Conservation (phyloP, 1,139 yeast species). For the Protomyces gravidus region DNA sequence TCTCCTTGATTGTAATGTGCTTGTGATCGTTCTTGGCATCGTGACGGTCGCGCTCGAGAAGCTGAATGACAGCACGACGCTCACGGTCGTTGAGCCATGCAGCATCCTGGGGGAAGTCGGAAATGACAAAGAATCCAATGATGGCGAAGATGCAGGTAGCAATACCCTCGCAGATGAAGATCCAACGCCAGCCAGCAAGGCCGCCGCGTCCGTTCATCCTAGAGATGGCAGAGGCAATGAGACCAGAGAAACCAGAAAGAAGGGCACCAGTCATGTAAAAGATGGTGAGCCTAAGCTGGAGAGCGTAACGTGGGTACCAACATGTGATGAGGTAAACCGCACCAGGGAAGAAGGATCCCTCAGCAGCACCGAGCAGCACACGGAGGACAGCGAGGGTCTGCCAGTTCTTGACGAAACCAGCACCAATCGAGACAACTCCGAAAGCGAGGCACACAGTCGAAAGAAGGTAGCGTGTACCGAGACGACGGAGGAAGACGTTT, state of each 20-base stretch:
- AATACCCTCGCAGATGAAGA: conserved; percentile 64
- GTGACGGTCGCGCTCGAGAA: conserved; percentile 43
- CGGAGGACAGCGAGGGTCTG: conserved; percentile 59
- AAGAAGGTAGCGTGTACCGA: conserved; percentile 53
- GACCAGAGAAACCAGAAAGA: conserved; percentile 37
- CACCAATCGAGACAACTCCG: conserved; percentile 42
- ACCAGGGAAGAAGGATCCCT: conserved; percentile 34
- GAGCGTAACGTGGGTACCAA: conserved; percentile 32
- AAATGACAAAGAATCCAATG: conserved; percentile 57
- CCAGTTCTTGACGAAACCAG: conserved; percentile 58
- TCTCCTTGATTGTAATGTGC: conserved; percentile 8
- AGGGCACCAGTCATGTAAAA: conserved; percentile 35
- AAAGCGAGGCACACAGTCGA: conserved; percentile 33
- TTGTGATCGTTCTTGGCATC: conserved; percentile 28
- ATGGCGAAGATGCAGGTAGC: conserved; percentile 58
- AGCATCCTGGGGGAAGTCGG: conserved; percentile 57
- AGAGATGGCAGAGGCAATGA: conserved; percentile 39
- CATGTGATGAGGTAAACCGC: conserved; percentile 31
- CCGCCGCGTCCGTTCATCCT: conserved; percentile 38
- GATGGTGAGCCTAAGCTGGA: conserved; percentile 30
- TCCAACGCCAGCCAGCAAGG: conserved; percentile 61
- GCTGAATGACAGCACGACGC: conserved; percentile 49
- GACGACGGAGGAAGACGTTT: conserved; percentile 55
- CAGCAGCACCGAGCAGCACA: conserved; percentile 32
- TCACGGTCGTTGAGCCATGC: conserved; percentile 47